Evolutionary conservation across 2,329 filamentous ascomycete genomes (phyloP).

Genomic region (Coniochaeta ligniaria): DNA sequence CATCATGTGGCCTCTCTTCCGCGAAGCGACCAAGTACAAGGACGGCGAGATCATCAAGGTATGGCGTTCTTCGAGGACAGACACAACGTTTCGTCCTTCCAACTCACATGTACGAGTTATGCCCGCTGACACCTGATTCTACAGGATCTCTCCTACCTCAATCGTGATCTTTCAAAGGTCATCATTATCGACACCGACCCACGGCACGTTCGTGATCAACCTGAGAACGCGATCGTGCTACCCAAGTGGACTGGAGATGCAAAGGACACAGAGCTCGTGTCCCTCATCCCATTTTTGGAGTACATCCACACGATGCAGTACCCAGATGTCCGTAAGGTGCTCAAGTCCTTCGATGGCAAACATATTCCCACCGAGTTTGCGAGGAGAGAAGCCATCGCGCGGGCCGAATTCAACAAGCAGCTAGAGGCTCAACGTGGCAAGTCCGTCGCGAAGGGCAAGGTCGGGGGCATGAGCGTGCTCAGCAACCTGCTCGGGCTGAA

Average conservation of each 20-base stretch:
- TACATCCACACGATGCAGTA: slow-evolving; percentile 94
- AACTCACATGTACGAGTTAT: neutral
- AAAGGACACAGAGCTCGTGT: slow-evolving; percentile 78
- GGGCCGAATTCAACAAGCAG: slow-evolving; percentile 77
- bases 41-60: slow-evolving; percentile 96
- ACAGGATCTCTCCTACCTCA: slow-evolving; percentile 93
- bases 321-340: slow-evolving; percentile 74
- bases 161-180: slow-evolving; percentile 90
- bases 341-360: slow-evolving; percentile 84
- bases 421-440: slow-evolving; percentile 62
- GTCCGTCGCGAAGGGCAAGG: slow-evolving; percentile 39
- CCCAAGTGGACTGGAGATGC: slow-evolving; percentile 83
- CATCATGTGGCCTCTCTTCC: slow-evolving; percentile 89
- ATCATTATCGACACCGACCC: slow-evolving; percentile 88
- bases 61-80: slow-evolving; percentile 8
- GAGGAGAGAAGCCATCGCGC: slow-evolving; percentile 75
- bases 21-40: slow-evolving; percentile 95
- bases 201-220: slow-evolving; percentile 77
- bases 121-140: slow-evolving; percentile 8
- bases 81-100: neutral
- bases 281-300: slow-evolving; percentile 92
- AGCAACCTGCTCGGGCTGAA: slow-evolving; percentile 73
- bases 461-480: slow-evolving; percentile 59
- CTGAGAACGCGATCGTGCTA: slow-evolving; percentile 92
- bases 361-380: slow-evolving; percentile 89